Evolutionary conservation across 257 asterid genomes (phyloP).

Genomic region (Salvia hispanica): DNA sequence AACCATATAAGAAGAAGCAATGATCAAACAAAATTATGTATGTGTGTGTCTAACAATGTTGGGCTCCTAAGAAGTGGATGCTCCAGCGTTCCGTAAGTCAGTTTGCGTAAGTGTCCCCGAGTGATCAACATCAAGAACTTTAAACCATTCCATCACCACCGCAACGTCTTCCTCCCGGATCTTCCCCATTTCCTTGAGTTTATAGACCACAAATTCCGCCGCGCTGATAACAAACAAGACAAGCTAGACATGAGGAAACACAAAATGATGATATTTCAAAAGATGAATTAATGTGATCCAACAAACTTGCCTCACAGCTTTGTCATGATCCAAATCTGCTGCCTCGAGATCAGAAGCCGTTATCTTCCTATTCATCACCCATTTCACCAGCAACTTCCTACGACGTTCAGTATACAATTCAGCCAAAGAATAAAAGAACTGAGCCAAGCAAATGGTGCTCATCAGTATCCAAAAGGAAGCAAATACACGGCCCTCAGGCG

Average conservation of each 20-base stretch:
- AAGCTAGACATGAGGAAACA: neutral
- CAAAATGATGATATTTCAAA: neutral
- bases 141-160: constrained; percentile 68
- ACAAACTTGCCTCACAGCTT: constrained; percentile 54
- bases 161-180: constrained; percentile 61
- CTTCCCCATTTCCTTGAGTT: constrained; percentile 85
- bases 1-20: neutral
- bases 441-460: constrained; percentile 79
- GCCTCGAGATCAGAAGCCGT: constrained; percentile 73
- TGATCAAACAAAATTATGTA: neutral
- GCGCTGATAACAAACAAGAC: constrained; percentile 38
- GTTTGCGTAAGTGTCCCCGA: constrained; percentile 66
- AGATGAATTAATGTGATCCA: neutral
- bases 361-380: constrained; percentile 68
- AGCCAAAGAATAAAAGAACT: constrained; percentile 60
- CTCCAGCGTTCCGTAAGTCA: constrained; percentile 43
- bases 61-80: neutral
- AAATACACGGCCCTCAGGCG: constrained; percentile 61
- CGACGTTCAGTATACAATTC: constrained; percentile 69
- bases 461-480: constrained; percentile 78
- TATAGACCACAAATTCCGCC: constrained; percentile 67
- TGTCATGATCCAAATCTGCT: constrained; percentile 79
- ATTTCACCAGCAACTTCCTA: constrained; percentile 46
- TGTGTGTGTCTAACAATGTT: too few relatives aligned
- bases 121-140: constrained; percentile 59